These are phyloP conservation scores for Akanthomyces uredinophilus DNA, from an alignment of 2,329 filamentous ascomycete genomes.

Conservation along the genomic window DNA sequence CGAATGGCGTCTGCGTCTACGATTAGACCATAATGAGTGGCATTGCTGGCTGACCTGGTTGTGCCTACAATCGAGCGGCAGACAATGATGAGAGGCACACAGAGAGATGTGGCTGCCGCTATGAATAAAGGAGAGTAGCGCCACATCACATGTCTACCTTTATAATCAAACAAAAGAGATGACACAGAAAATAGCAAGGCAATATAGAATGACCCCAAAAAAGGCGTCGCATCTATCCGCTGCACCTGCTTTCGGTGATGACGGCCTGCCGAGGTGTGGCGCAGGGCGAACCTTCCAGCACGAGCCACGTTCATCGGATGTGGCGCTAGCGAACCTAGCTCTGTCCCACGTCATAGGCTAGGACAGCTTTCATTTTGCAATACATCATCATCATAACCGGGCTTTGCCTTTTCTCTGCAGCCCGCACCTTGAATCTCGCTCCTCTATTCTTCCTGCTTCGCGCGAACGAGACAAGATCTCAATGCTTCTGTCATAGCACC, in stretches of 20 bases:
- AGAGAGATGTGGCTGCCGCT: too few relatives aligned
- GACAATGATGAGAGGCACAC: too few relatives aligned
- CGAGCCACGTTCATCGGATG: not conserved
- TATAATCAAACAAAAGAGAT: too few relatives aligned
- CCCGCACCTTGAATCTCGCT: not conserved
- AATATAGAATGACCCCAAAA: too few relatives aligned
- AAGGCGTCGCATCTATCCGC: too few relatives aligned
- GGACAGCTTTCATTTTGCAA: not conserved
- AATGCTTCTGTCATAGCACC: not conserved
- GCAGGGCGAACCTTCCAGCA: constrained; percentile 6
- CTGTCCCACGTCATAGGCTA: not conserved
- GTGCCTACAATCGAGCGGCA: too few relatives aligned
- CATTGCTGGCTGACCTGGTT: too few relatives aligned
- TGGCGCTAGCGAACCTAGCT: not conserved
- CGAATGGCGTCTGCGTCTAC: too few relatives aligned
- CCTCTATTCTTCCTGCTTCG: not conserved
- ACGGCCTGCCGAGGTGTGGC: not conserved
- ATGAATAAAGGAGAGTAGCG: too few relatives aligned
- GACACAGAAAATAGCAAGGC: too few relatives aligned
- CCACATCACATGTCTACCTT: too few relatives aligned
- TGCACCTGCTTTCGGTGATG: not conserved
- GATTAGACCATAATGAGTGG: too few relatives aligned
- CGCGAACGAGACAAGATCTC: not conserved
- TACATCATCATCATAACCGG: not conserved
- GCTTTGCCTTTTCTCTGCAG: not conserved